A percentile compares a stretch with the other conserved stretches of the same genome.
Conservation (phyloP, 495 filamentous ascomycete genomes). For the Sordaria brevicollis region DNA sequence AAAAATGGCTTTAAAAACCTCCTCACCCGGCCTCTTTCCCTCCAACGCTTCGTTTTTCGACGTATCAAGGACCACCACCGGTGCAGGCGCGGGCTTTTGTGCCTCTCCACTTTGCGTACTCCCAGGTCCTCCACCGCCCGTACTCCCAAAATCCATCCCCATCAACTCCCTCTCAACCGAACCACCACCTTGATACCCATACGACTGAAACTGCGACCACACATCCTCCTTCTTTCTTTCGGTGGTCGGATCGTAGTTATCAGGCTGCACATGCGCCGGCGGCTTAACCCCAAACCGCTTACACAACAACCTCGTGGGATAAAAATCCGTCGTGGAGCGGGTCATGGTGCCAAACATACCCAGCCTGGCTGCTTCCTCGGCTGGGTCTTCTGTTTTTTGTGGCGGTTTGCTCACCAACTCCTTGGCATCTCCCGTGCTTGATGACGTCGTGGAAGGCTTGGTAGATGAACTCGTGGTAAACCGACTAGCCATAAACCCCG, state of each 20-base stretch:
- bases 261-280: slow-evolving; percentile 58
- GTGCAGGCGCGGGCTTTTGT: not conserved
- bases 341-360: slow-evolving; percentile 93
- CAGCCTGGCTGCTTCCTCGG: slow-evolving; percentile 76
- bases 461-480: slow-evolving; percentile 52
- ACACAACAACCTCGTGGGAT: slow-evolving; percentile 74
- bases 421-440: slow-evolving; percentile 18
- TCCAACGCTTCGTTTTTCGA: slow-evolving; percentile 83
- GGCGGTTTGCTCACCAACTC: slow-evolving; percentile 44
- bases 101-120: slow-evolving; percentile 10
- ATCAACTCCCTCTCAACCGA: slow-evolving; percentile 1
- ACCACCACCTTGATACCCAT: not conserved
- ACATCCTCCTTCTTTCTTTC: slow-evolving; percentile 25
- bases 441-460: slow-evolving; percentile 31
- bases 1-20: slow-evolving; percentile 91
- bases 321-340: slow-evolving; percentile 58
- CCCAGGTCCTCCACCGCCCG: slow-evolving; percentile 14
- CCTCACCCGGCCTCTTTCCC: slow-evolving; percentile 68
- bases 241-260: slow-evolving; percentile 32
- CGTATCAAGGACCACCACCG: slow-evolving; percentile 55
- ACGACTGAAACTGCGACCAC: slow-evolving; percentile 23
- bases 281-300: slow-evolving; percentile 84
- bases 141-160: slow-evolving; percentile 1
- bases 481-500: slow-evolving; percentile 80
- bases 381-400: slow-evolving; percentile 63